Percentiles rank a stretch among this genome's conserved stretches.
phyloP scores from a whole-genome alignment of 2,329 filamentous ascomycete genomes.

The Epichloe hybrida region DNA sequence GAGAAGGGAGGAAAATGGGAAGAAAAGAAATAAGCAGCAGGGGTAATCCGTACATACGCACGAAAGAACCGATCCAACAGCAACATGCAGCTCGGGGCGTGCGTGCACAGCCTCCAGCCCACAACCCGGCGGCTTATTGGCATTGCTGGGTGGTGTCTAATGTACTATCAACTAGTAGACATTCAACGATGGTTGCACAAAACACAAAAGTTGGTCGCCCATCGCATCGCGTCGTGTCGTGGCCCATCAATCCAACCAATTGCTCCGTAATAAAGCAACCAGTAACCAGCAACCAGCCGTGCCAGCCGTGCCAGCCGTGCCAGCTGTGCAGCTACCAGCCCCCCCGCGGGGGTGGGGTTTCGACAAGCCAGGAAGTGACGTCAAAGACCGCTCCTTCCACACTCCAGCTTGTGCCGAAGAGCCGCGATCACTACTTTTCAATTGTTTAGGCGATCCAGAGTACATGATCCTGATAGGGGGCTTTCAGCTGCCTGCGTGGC shows the following conservation, averaged over 20 bases:
- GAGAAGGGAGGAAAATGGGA: background rate
- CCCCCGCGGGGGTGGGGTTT: background rate
- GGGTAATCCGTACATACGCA: background rate
- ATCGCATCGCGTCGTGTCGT: background rate
- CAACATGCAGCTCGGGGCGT: background rate
- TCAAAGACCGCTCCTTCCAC: background rate
- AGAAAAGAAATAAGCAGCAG: background rate
- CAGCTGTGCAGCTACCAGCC: background rate
- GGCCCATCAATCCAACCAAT: background rate
- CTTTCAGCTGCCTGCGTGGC: background rate
- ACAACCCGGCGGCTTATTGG: background rate
- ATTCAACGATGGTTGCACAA: background rate
- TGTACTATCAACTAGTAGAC: background rate
- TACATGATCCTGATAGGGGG: too few species aligned
- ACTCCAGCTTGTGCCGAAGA: slow-evolving; percentile 1
- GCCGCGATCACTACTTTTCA: background rate
- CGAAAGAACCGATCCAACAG: background rate
- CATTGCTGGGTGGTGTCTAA: too few species aligned
- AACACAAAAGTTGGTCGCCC: background rate
- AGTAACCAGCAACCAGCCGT: too few species aligned
- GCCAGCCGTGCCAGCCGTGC: background rate
- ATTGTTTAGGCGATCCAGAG: too few species aligned
- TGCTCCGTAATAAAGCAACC: too few species aligned
- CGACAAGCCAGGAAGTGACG: background rate
- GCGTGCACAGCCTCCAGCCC: background rate